Evolutionary conservation across 345 rosid species (phyloP), one percentile per base, ranked within the genome.

Genomic region (Citrus mangshanensis): DNA sequence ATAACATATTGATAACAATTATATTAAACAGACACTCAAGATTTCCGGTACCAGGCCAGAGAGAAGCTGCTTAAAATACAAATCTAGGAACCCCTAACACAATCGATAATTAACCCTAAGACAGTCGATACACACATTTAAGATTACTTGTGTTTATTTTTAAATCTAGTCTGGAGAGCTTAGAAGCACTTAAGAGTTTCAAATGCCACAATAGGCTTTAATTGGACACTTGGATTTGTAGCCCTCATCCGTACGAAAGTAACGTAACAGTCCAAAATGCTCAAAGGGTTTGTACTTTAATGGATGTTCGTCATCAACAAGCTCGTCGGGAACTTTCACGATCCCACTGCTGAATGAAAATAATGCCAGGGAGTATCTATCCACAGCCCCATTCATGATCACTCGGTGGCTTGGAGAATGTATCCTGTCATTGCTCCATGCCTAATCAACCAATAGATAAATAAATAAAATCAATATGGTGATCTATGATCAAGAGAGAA

Each of bases 381-480:
- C 88, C 24, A 69, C 77, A 1, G 76, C 75, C 68, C 84, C 89
- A 7, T 77, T 78, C 79, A 90, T 82, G 13, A 83, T 78, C 82
- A 90, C 93, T 71, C 84, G 49, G 77, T 88, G 93, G 21, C 69
- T 75, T 0, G 90, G 88, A 60, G 93, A 82, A 18, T 67, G 62
- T 63, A 88, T 60, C 81, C 91, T 81, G 71, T 87, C 91, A 46
- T 88, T 90, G 82, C 91, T 88, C 91, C 91, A 90, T 68, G 89
- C 91, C 91, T 89, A 56, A 74, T 24, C 21, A 38, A 24, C 49
- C 24, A 35, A 24, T 35, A 49, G 3, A 67, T 54, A 34, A 27
- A 64, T 3, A 40, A 55, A 70, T 27, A 12, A 18, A 54, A 54
- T 16, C 21, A 14, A 54, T 18, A 14, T 18, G 22, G 22, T 18